These are phyloP conservation scores for Bidens hawaiensis DNA, from an alignment of 140 eudicot species.

Conservation along the genomic window DNA sequence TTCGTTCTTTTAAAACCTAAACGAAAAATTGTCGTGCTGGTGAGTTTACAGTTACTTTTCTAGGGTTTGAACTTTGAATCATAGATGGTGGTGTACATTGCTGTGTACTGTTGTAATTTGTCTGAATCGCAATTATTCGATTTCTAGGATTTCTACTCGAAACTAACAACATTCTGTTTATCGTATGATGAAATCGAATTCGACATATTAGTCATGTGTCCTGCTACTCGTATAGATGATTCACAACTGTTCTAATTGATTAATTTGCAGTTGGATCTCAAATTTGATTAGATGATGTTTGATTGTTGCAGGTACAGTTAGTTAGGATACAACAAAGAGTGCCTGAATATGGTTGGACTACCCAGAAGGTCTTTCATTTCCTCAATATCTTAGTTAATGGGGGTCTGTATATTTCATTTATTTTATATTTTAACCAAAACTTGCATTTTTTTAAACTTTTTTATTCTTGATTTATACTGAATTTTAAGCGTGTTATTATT, in stretches of 20 bases:
- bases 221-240: not conserved
- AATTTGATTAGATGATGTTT: not conserved
- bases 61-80: too few relatives aligned
- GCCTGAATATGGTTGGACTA: conserved; percentile 98
- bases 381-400: conserved; percentile 92
- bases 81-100: too few relatives aligned
- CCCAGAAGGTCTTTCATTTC: conserved; percentile 96
- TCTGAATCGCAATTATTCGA: too few relatives aligned
- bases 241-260: too few relatives aligned
- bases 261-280: not conserved
- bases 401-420: conserved; percentile 45
- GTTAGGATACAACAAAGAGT: conserved; percentile 85
- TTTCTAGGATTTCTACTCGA: too few relatives aligned
- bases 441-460: conserved; percentile 3
- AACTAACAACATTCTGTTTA: too few relatives aligned
- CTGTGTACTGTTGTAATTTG: too few relatives aligned
- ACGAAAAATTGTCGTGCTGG: too few relatives aligned
- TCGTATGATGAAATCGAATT: too few relatives aligned
- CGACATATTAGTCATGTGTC: too few relatives aligned
- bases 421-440: not conserved
- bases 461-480: not conserved
- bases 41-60: too few relatives aligned
- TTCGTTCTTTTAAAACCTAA: too few relatives aligned
- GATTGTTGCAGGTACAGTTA: conserved; percentile 61
- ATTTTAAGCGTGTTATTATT: conserved; percentile 2